A percentile compares a stretch with the other conserved stretches of the same genome.
phyloP scores from a whole-genome alignment of 495 filamentous ascomycete genomes.

The Corynascus novoguineensis region DNA sequence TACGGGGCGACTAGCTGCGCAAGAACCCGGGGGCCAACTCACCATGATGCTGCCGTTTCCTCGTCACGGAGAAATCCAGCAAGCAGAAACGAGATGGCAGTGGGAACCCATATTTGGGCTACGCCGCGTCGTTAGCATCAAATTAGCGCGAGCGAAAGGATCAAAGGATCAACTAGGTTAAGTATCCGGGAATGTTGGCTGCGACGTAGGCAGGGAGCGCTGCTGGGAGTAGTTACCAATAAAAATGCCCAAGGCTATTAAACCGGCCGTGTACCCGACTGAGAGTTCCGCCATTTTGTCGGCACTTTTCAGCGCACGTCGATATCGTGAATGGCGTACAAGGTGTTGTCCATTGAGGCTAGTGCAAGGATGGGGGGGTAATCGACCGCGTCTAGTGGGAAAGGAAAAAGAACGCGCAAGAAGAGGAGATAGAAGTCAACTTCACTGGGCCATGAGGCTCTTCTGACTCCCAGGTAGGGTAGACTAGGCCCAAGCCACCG shows the following conservation, averaged over 20 bases:
- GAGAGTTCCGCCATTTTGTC: conserved; percentile 2
- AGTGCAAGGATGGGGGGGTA: not conserved
- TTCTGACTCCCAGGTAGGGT: not conserved
- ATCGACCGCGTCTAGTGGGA: not conserved
- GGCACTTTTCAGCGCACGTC: not conserved
- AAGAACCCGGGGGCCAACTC: not conserved
- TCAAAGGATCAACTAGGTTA: no score
- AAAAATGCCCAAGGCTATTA: conserved; percentile 1
- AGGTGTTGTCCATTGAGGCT: not conserved
- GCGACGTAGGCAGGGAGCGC: no score
- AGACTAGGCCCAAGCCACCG: no score
- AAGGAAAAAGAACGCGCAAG: not conserved
- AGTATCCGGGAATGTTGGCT: no score
- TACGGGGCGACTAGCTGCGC: not conserved
- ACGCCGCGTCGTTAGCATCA: no score
- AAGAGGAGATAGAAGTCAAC: not conserved
- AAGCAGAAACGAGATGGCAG: conserved; percentile 2
- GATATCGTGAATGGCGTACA: not conserved
- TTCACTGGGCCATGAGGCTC: not conserved
- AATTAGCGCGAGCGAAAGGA: not conserved
- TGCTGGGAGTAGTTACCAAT: not conserved
- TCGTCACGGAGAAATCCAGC: conserved; percentile 4
- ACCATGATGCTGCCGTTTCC: conserved; percentile 12
- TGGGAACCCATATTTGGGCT: conserved; percentile 9
- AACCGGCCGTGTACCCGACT: conserved; percentile 6